Evolutionary conservation across 805 yeast genomes (phyloP).

Genomic region (Lachancea dasiensis): DNA sequence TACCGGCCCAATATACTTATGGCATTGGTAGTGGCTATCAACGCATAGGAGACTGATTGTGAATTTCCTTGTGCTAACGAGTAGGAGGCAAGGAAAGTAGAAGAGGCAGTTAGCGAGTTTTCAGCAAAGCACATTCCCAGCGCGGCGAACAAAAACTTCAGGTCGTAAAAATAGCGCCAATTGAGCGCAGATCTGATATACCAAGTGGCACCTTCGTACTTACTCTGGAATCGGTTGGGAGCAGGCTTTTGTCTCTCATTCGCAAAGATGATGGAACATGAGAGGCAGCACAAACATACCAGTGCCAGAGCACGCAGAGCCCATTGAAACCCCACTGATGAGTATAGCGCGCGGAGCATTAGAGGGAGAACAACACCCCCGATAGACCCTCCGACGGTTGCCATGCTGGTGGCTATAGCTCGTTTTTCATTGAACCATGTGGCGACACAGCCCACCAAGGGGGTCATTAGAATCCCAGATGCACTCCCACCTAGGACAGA

Average conservation of each 20-base stretch:
- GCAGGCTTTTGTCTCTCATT: slow-evolving; percentile 35
- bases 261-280: slow-evolving; percentile 34
- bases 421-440: slow-evolving; percentile 60
- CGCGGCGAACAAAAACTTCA: slow-evolving; percentile 38
- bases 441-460: slow-evolving; percentile 53
- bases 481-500: slow-evolving; percentile 54
- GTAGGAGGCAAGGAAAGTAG: slow-evolving; percentile 50
- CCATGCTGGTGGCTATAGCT: slow-evolving; percentile 50
- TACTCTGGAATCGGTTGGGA: slow-evolving; percentile 35
- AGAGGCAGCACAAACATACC: slow-evolving; percentile 37
- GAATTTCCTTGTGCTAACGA: slow-evolving; percentile 47
- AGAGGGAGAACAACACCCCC: slow-evolving; percentile 55
- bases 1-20: slow-evolving; percentile 43
- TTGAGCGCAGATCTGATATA: slow-evolving; percentile 28
- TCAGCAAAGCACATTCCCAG: slow-evolving; percentile 43
- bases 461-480: slow-evolving; percentile 54
- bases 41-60: slow-evolving; percentile 38
- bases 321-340: slow-evolving; percentile 52
- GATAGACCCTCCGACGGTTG: slow-evolving; percentile 49
- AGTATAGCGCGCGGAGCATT: slow-evolving; percentile 45
- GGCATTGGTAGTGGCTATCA: slow-evolving; percentile 44
- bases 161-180: slow-evolving; percentile 37
- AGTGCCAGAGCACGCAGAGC: slow-evolving; percentile 51
- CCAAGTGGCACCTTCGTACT: slow-evolving; percentile 28
- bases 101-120: slow-evolving; percentile 40